Evolutionary conservation across 2,329 filamentous ascomycete genomes (phyloP).

Genomic region (Epichloe scottii): DNA sequence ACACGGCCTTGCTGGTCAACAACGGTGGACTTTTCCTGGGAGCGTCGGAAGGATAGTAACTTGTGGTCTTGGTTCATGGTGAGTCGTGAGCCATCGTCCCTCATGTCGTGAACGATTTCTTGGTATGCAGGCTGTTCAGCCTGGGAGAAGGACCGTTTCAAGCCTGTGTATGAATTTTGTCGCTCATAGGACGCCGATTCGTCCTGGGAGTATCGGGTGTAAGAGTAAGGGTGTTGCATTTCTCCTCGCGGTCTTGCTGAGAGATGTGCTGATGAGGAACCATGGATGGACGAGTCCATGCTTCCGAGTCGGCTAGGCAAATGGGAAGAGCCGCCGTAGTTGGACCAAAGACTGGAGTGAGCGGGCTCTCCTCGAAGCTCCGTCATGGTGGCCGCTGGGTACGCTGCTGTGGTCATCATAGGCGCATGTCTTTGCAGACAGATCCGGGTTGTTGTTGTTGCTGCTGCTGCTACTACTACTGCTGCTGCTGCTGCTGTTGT

Average conservation of each 20-base stretch:
- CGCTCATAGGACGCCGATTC: constrained; percentile 42
- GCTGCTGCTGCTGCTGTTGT: background rate
- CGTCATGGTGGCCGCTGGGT: constrained; percentile 47
- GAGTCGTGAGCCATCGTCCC: constrained; percentile 44
- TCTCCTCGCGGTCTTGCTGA: constrained; percentile 35
- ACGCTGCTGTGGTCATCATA: constrained; percentile 50
- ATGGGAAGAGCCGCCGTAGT: constrained; percentile 42
- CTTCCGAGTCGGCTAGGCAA: constrained; percentile 39
- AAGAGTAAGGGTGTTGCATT: constrained; percentile 40
- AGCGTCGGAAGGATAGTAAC: constrained; percentile 43
- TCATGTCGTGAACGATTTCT: constrained; percentile 48
- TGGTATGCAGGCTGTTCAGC: constrained; percentile 43
- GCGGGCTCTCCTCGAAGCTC: constrained; percentile 47
- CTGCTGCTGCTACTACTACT: too few relatives aligned
- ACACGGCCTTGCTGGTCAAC: constrained; percentile 47
- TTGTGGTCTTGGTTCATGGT: constrained; percentile 49
- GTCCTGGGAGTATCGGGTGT: constrained; percentile 42
- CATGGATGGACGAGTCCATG: constrained; percentile 36
- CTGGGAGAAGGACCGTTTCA: constrained; percentile 47
- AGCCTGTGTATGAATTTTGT: constrained; percentile 37
- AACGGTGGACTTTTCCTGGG: constrained; percentile 47
- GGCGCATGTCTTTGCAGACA: constrained; percentile 29
- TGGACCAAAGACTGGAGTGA: constrained; percentile 46
- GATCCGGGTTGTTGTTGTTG: background rate
- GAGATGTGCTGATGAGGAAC: constrained; percentile 25